A percentile compares a stretch with the other conserved stretches of the same genome.
Conservation (phyloP, 306 rosid species). For the Cicer chorassanicum region DNA sequence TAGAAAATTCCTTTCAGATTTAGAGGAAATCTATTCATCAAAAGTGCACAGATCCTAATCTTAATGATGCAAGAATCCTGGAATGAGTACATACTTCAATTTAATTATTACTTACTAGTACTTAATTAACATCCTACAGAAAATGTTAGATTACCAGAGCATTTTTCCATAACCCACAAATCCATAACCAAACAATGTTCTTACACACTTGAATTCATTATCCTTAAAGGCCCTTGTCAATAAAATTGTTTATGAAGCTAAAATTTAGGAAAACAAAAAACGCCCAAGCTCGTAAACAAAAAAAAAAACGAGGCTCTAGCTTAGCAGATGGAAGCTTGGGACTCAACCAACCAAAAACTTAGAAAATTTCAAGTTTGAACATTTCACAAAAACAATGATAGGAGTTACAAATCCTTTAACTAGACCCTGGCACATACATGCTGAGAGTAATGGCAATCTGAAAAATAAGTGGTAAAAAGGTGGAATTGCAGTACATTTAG, state of each 20-base stretch:
- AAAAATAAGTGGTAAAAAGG: too few species aligned
- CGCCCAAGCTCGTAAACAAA: background rate
- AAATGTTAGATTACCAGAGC: background rate
- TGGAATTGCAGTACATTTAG: too few species aligned
- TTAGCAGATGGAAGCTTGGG: background rate
- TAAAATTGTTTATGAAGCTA: background rate
- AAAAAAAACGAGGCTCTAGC: background rate
- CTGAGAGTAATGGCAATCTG: too few species aligned
- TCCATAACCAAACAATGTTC: background rate
- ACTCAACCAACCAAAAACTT: too few species aligned
- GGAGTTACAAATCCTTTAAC: too few species aligned
- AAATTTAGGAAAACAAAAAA: background rate
- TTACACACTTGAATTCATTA: slow-evolving; percentile 1
- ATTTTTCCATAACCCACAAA: too few species aligned
- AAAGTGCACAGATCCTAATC: too few species aligned
- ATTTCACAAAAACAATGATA: too few species aligned
- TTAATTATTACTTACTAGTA: background rate
- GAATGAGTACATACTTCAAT: background rate
- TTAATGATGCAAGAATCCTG: background rate
- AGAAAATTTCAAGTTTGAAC: too few species aligned
- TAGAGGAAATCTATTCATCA: too few species aligned
- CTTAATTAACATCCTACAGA: background rate
- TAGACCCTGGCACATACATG: too few species aligned
- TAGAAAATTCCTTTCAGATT: too few species aligned
- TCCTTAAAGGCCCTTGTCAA: background rate